These are phyloP conservation scores for Beta vulgaris DNA, from an alignment of 148 eudicot species.

Conservation along the genomic window DNA sequence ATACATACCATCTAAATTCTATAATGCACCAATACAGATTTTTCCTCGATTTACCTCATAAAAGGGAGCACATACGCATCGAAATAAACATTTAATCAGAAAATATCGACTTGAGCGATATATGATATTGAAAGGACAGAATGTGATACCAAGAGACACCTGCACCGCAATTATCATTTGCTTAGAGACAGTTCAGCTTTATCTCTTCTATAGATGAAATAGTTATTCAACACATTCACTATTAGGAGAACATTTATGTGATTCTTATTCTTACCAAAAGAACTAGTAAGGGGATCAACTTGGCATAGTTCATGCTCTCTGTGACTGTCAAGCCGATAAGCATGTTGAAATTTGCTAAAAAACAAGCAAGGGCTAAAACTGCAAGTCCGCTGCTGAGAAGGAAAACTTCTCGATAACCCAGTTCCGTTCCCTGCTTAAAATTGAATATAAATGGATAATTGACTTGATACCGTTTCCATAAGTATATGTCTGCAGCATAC, in stretches of 20 bases:
- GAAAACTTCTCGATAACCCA: conserved; percentile 62
- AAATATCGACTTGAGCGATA: conserved; percentile 57
- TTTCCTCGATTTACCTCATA: conserved; percentile 44
- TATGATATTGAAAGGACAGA: conserved; percentile 59
- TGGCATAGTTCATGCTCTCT: conserved; percentile 32
- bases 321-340: conserved; percentile 36
- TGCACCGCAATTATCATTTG: conserved; percentile 27
- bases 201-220: background rate
- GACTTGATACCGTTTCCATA: conserved; percentile 73
- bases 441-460: conserved; percentile 82
- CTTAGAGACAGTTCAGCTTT: background rate
- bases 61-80: conserved; percentile 59
- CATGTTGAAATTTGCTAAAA: conserved; percentile 55
- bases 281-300: conserved; percentile 63
- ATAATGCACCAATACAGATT: background rate
- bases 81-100: conserved; percentile 38
- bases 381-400: conserved; percentile 60
- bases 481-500: conserved; percentile 73
- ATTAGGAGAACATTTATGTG: background rate
- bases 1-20: background rate
- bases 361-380: conserved; percentile 53
- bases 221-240: background rate
- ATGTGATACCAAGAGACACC: conserved; percentile 44
- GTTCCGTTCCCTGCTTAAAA: conserved; percentile 77
- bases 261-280: conserved; percentile 39